Percentiles rank a stretch among this genome's conserved stretches.
These are phyloP conservation scores for Metschnikowia aberdeeniae DNA, from an alignment of 805 yeast species.

Conservation along the genomic window DNA sequence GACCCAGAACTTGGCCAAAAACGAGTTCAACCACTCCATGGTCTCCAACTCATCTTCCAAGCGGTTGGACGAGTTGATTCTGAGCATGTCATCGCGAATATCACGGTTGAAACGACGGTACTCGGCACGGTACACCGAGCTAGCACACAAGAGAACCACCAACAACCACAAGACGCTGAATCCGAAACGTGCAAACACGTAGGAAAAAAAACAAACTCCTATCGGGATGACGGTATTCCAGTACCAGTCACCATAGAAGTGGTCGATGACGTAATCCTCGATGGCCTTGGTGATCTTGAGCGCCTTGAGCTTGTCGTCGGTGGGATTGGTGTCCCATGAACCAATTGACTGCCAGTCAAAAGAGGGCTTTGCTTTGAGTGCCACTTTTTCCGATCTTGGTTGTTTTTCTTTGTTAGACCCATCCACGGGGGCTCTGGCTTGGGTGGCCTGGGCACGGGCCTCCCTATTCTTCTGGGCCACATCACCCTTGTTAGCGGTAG, in stretches of 20 bases:
- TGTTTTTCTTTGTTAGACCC: conserved; percentile 5
- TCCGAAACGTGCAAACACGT: conserved; percentile 61
- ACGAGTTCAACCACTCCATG: conserved; percentile 77
- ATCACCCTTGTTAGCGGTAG: conserved; percentile 14
- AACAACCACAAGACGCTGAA: conserved; percentile 61
- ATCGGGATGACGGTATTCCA: conserved; percentile 61
- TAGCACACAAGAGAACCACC: conserved; percentile 55
- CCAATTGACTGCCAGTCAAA: conserved; percentile 42
- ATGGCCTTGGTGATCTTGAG: conserved; percentile 33
- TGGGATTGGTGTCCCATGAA: conserved; percentile 27
- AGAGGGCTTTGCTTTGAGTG: conserved; percentile 16
- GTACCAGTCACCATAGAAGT: conserved; percentile 67
- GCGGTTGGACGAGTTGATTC: conserved; percentile 59
- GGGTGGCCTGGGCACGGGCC: conserved; percentile 13
- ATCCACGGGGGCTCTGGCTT: conserved; percentile 13
- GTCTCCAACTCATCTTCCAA: conserved; percentile 64
- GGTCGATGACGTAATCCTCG: conserved; percentile 61
- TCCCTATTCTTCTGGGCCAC: conserved; percentile 14
- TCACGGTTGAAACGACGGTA: conserved; percentile 72
- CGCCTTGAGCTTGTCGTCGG: conserved; percentile 23
- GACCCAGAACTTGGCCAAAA: conserved; percentile 79
- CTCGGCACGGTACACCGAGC: conserved; percentile 68
- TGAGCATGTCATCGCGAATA: conserved; percentile 69
- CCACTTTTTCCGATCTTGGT: neutral
- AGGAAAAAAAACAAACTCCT: conserved; percentile 70